Base-by-base conservation (phyloP, 306 rosid species). In the Calophaca sinica region DNA sequence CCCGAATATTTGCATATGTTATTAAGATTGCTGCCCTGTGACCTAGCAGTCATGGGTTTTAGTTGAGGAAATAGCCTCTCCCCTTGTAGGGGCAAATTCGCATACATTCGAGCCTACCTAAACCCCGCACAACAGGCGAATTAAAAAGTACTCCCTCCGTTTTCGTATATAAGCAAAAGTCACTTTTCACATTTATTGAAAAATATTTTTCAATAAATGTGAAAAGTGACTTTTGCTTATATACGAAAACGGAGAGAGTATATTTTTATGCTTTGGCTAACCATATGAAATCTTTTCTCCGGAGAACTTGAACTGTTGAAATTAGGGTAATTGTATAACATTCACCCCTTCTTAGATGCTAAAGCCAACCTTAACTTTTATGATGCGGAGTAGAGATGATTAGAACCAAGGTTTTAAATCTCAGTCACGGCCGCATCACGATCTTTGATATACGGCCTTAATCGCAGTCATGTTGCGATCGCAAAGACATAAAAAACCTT, bases 11-110 rank as follows among this genome's bases (percentile, higher is more conserved):
- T 59, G 26, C 8, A 14, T 58, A 32, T 54, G 69, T 42, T 52
- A 63, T 26, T 20, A 75, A 52, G 58, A 29, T 53, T 75, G 50
- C 13, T 39, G 4, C 73, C 66, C 7, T 31, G 45, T 41, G 44
- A 28, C 61, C 15, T 10, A 48, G 51, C 20, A 14, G 26, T 42
- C 12, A 44, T 44, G 4, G 45, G 35, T 45, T 42, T 14, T 32
- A 72, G 46, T 42, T 42, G 35, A n/a, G 9, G 10, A 72, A 28
- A n/a, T 44, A 9, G 12, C 32, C 12, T 28, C 42, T 41, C 35
- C 35, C 7, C 20, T 54, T 13, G 36, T 33, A 42, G 68, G 58
- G 57, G 5, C 20, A 49, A 48, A 12, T 9, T 68, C 32, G 31
- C 10, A n/a, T 33, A 5, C 45, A 68, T 33, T 32, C 9, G 31